phyloP scores from a whole-genome alignment of 208 protist genomes.

The Trypanosoma rangeli region DNA sequence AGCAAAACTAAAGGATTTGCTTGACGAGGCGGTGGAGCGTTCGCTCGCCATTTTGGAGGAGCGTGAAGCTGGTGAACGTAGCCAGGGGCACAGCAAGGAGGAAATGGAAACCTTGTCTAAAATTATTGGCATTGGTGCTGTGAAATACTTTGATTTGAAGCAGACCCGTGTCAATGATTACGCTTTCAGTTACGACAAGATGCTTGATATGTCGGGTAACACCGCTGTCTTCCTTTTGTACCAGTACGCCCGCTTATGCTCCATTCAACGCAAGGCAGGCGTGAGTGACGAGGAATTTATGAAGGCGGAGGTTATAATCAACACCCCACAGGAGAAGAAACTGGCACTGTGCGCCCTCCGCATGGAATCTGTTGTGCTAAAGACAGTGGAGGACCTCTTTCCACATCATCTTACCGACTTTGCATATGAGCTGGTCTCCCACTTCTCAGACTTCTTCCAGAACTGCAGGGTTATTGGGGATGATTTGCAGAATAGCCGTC shows the following conservation, averaged over 20 bases:
- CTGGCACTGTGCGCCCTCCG: constrained; percentile 84
- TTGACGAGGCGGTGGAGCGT: constrained; percentile 94
- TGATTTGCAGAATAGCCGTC: constrained; percentile 77
- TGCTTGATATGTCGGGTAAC: constrained; percentile 96
- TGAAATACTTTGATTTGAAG: constrained; percentile 98
- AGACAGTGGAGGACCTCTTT: constrained; percentile 90
- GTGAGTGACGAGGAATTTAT: constrained; percentile 56
- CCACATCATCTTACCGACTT: constrained; percentile 96
- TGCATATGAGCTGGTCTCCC: constrained; percentile 92
- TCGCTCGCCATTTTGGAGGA: constrained; percentile 81
- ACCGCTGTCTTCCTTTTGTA: constrained; percentile 98
- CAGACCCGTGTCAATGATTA: constrained; percentile 94
- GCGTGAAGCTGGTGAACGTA: constrained; percentile 72
- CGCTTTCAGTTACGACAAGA: constrained; percentile 95
- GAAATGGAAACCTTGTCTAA: constrained; percentile 82
- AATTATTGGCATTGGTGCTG: constrained; percentile 92
- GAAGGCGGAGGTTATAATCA: constrained; percentile 63
- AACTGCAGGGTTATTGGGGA: constrained; percentile 89
- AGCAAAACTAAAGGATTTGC: constrained; percentile 94
- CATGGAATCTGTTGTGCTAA: constrained; percentile 87
- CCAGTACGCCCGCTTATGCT: constrained; percentile 96
- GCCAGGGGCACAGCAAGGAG: constrained; percentile 81
- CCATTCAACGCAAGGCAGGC: constrained; percentile 92
- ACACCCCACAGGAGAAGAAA: constrained; percentile 82
- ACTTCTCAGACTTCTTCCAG: constrained; percentile 96